phyloP scores from a whole-genome alignment of 2,329 filamentous ascomycete genomes.

The Falciphora oryzae region DNA sequence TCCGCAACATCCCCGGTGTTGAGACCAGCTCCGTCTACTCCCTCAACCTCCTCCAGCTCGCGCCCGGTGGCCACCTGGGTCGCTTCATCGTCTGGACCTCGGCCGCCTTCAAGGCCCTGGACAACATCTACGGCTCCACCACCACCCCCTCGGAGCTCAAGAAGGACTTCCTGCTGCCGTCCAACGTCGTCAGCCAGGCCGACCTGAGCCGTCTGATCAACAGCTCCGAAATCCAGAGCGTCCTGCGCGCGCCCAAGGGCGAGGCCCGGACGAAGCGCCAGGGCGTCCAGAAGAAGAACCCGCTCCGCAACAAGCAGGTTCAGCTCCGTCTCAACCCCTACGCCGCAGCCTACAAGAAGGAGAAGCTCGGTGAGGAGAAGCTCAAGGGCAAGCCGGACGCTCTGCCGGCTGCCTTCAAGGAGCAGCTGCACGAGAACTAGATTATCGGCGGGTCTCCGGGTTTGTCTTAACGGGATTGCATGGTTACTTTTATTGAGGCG shows the following conservation, averaged over 20 bases:
- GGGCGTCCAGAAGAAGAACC: conserved; percentile 99
- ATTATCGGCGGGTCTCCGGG: conserved; percentile 2
- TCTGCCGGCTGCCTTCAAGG: conserved; percentile 21
- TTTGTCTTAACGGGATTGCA: conserved; percentile 6
- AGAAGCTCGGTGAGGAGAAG: conserved; percentile 71
- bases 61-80: conserved; percentile 96
- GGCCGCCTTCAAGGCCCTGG: conserved; percentile 89
- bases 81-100: conserved; percentile 99
- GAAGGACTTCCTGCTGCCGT: conserved; percentile 98
- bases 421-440: conserved; percentile 19
- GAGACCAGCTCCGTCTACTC: conserved; percentile 92
- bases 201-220: conserved; percentile 98
- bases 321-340: conserved; percentile 98
- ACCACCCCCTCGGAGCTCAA: conserved; percentile 86
- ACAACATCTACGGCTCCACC: conserved; percentile 94
- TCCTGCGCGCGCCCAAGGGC: conserved; percentile 87
- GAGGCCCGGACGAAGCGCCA: conserved; percentile 83
- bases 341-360: conserved; percentile 82
- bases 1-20: conserved; percentile 98
- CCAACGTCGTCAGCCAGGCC: conserved; percentile 86
- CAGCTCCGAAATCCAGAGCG: conserved; percentile 96
- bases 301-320: conserved; percentile 97
- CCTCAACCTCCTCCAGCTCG: conserved; percentile 98
- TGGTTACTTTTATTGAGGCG: conserved; percentile 10
- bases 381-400: conserved; percentile 20